These are phyloP conservation scores for Jatropha curcas DNA, from an alignment of 345 rosid species.

Conservation along the genomic window DNA sequence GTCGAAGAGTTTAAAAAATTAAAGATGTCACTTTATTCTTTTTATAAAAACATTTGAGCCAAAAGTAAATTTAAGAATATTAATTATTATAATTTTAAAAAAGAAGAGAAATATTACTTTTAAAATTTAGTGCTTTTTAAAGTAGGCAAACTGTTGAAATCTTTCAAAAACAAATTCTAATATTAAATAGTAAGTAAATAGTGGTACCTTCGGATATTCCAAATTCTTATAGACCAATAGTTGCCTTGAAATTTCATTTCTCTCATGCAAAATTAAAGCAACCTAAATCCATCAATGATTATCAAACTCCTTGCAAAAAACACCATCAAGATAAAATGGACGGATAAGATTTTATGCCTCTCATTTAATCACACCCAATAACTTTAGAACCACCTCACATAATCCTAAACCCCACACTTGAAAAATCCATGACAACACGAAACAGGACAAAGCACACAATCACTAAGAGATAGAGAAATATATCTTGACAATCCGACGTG, in stretches of 20 bases:
- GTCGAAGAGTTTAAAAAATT: too few species aligned
- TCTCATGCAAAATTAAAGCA: not conserved
- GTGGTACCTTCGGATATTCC: not conserved
- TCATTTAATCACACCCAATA: not conserved
- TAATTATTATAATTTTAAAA: too few species aligned
- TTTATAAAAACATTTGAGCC: too few species aligned
- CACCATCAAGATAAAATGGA: not conserved
- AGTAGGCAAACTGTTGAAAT: too few species aligned
- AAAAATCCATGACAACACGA: not conserved
- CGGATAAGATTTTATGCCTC: not conserved
- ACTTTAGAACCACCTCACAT: not conserved
- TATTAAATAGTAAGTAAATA: too few species aligned
- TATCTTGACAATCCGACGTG: slow-evolving; percentile 62
- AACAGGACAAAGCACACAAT: not conserved
- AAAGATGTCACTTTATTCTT: too few species aligned
- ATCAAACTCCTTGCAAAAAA: too few species aligned
- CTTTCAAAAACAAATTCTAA: too few species aligned
- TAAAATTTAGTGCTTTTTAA: too few species aligned
- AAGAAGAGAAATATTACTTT: too few species aligned
- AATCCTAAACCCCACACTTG: not conserved
- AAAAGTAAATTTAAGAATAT: too few species aligned
- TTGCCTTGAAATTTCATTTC: not conserved
- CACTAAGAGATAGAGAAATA: slow-evolving; percentile 35
- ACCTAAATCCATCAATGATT: not conserved
- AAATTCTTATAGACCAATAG: not conserved